Evolutionary conservation across 306 rosid species (phyloP), one percentile per base, ranked within the genome.

Genomic region (Aeschynomene evenia): DNA sequence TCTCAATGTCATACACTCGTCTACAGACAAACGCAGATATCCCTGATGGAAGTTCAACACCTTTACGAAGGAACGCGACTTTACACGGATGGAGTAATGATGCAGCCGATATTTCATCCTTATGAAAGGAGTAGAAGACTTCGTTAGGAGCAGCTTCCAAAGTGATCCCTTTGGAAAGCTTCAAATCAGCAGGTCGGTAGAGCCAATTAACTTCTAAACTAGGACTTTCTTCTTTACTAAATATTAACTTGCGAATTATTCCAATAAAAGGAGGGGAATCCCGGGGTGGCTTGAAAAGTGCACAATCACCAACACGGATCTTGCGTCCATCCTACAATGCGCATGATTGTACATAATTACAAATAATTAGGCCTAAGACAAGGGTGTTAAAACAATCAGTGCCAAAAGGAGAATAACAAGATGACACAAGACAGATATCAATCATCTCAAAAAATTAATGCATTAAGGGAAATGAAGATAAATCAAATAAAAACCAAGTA

Each of bases 71-170:
- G 85, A 92, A 92, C 45, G 96, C 84, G 28, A 92, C 98, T 89
- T 87, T 92, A 86, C 98, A 92, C 52, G 91, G 96, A 89, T 92
- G 98, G 76, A 92, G 91, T 85, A 92, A 61, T 9, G 96, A 89
- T 80, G 96, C 95, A 66, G 92, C 98, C 81, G 94, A 92, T 54
- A 80, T 89, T 84, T 89, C 96, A 92, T 92, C 91, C 95, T 92
- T 87, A 54, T 92, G 98, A 73, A 89, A 92, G 83, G 98, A 92
- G 63, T 89, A 92, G 63, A 92, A 92, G 40, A 92, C 77, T 74
- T 92, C 98, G 88, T 92, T 92, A 2, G 91, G 98, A 0, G 90
- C 96, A 79, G 98, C 96, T 68, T 89, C 98, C 82, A 81, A 73
- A 9, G 26, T 62, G 74, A 77, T 45, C 63, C 92, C 96, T 82